Evolutionary conservation across 2,329 filamentous ascomycete genomes (phyloP).

Genomic region (Chrysoporthe puriensis): DNA sequence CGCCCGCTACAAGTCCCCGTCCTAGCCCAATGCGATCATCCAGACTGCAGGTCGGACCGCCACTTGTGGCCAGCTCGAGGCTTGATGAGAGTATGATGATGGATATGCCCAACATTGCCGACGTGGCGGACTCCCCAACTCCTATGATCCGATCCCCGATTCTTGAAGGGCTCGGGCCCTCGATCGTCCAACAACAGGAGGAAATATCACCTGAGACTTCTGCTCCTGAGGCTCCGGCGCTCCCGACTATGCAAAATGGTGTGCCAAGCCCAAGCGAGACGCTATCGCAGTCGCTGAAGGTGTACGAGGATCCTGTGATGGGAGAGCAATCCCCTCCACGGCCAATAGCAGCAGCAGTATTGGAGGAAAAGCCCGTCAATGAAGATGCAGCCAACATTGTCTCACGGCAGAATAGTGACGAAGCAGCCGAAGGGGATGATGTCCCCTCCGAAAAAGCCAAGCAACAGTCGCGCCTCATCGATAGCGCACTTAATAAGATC

Average conservation of each 20-base stretch:
- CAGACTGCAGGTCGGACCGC: constrained; percentile 25
- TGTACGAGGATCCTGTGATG: constrained; percentile 66
- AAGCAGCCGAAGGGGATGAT: constrained; percentile 28
- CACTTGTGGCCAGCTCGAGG: constrained; percentile 47
- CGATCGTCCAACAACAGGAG: background rate
- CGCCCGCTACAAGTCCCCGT: constrained; percentile 43
- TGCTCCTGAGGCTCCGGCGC: constrained; percentile 20
- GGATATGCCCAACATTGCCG: constrained; percentile 52
- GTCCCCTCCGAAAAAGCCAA: constrained; percentile 56
- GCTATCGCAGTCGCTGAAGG: constrained; percentile 50
- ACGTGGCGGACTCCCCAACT: constrained; percentile 16
- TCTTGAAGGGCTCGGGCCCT: background rate
- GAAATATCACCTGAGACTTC: background rate
- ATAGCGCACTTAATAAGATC: constrained; percentile 76
- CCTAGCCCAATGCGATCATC: constrained; percentile 22
- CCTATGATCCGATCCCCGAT: constrained; percentile 24
- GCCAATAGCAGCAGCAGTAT: constrained; percentile 51
- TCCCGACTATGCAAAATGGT: constrained; percentile 1
- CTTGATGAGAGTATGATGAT: constrained; percentile 59
- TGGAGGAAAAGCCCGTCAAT: constrained; percentile 65
- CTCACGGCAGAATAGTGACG: constrained; percentile 30
- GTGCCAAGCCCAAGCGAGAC: constrained; percentile 30
- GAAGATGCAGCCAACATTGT: constrained; percentile 50
- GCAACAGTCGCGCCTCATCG: constrained; percentile 65
- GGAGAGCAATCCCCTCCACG: constrained; percentile 42